Base-by-base conservation (phyloP, 441 rosid genomes). In the Gossypium schwendimanii region DNA sequence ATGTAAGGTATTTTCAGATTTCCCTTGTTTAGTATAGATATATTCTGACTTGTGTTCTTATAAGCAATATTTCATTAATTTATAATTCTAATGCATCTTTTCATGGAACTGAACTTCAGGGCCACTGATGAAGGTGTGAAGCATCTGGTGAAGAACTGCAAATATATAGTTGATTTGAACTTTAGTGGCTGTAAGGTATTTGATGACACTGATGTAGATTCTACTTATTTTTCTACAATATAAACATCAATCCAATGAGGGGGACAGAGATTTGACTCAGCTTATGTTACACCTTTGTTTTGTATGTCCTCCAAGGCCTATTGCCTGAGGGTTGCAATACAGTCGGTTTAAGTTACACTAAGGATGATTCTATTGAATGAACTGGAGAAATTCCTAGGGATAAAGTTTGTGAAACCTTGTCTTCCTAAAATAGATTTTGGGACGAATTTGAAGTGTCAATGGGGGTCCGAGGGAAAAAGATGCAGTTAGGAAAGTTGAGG, bases 131-230 rank as follows among this genome's bases (percentile, higher is more conserved):
- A 50, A 49, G 82, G 88, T 39, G 78, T 90, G 50, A 77, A 80
- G 79, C 89, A 88, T 84, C 78, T 94, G 74, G 90, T 90, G 78
- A 80, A 84, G 77, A 84, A 85, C 78, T 91, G 97, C 83, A 84
- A 79, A 73, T 74, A 74, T 59, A 69, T 94, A 39, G 73, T 84
- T 76, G 91, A 89, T 84, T 80, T 94, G 86, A 90, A 94, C 81
- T 74, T 92, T 72, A 94, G 97, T 75, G 98, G 97, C 75, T 94
- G 95, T 78, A 92, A 94, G 98, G 97, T 90, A 84, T 69, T 58
- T 45, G 45, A 58, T 77, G 58, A 7, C 3, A 63, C 68, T 59
- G 8, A 55, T 75, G 26, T 61, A 8, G n/a, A 3, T 63, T 71
- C 41, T 50, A 33, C 72, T 41, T 53, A 28, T 73, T 31, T 7